Evolutionary conservation across 257 asterid genomes (phyloP).

Genomic region (Voacanga thouarsii): DNA sequence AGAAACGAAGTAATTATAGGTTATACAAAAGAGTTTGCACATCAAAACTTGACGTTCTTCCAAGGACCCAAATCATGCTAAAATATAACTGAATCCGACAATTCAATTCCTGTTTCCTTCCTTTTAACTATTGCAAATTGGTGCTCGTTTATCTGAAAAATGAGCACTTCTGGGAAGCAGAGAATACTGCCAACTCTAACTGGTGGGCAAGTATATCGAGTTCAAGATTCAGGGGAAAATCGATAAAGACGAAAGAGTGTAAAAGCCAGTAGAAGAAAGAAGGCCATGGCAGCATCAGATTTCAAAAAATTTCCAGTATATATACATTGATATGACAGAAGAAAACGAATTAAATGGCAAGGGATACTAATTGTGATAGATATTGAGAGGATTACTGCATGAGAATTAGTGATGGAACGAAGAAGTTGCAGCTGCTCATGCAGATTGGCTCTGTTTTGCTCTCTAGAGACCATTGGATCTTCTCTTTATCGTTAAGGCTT

Average conservation of each 20-base stretch:
- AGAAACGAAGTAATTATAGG: too few species aligned
- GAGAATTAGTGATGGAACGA: conserved; percentile 80
- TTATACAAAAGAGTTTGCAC: neutral
- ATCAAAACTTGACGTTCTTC: neutral
- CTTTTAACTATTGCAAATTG: too few species aligned
- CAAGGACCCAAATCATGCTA: neutral
- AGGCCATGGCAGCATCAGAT: too few species aligned
- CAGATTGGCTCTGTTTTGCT: conserved; percentile 47
- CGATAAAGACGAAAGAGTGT: neutral
- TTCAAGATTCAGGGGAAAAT: neutral
- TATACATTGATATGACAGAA: too few species aligned
- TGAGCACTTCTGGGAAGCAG: neutral
- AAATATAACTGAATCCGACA: neutral
- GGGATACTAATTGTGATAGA: neutral
- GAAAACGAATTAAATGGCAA: neutral
- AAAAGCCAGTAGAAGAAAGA: too few species aligned
- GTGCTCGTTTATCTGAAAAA: too few species aligned
- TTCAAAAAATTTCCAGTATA: too few species aligned
- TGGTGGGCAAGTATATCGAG: neutral
- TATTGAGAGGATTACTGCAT: conserved; percentile 51
- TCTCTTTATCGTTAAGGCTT: neutral
- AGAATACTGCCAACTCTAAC: neutral
- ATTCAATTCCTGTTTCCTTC: neutral
- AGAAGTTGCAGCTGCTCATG: conserved; percentile 81
- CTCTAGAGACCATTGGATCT: conserved; percentile 56